Base-by-base conservation (phyloP, 768 basidiomycete genomes). In the Leucocoprinus sp. region DNA sequence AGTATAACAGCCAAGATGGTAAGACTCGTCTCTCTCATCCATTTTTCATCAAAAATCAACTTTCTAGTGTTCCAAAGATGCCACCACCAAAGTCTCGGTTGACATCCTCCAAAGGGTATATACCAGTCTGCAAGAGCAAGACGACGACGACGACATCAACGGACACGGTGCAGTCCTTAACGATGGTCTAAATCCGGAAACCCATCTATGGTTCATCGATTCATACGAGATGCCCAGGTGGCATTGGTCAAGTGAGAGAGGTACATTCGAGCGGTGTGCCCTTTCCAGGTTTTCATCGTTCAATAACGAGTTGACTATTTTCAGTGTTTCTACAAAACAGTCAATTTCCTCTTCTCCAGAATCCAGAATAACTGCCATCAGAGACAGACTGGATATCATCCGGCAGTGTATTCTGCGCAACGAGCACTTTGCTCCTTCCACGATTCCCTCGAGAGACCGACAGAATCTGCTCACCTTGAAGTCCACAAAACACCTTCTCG, bases 401-500 rank as follows among this genome's bases (percentile, higher is more conserved):
- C 87, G 83, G 60, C 95, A 98, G 65, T 85, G 89, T 56, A 80
- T 98, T 22, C 68, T 97, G 29, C 74, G 96, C 31, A 98, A 97
- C 57, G 96, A 99, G 59, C 93, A 98, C 61, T 99, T 99, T 64
- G 91, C 91, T 2, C 93, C 96, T 2, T 95, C 95, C 5, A 93
- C 92, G 0, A 64, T 98, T 29, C 88, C 92, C 33, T 93, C 91
- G 12, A 78, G 82, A 42, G 90, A 98, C 63, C 70, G 92, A 48
- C 82, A 84, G 50, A 80, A 81, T 45, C 81, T 96, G 45, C 82
- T 98, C 37, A 96, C 95, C 51, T 91, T 90, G 15, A 90, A 83
- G 56, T 95, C 96, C 1, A 98, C 92, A 4, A 96, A 97, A 62
- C 95, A 99, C 60, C 72, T 99, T 7, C 72, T 98, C 2, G 96